Evolutionary conservation across 1,284 basidiomycete genomes (phyloP).

Genomic region (Malassezia obtusa): DNA sequence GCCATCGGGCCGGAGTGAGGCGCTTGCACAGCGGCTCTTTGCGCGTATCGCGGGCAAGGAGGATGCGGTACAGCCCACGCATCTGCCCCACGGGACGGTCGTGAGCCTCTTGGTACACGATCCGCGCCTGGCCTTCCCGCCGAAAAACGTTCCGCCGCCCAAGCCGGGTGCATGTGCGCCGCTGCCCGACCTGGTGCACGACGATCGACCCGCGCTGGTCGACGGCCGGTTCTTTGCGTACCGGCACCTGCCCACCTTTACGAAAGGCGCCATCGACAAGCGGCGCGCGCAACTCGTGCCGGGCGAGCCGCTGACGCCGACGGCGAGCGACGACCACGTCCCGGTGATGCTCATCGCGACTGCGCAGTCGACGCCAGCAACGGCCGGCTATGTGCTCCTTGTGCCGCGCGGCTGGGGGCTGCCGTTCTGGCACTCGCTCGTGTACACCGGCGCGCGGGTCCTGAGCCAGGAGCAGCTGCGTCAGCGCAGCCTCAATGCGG

Average conservation of each 20-base stretch:
- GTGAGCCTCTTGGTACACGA: conserved; percentile 27
- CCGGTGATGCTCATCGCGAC: conserved; percentile 5
- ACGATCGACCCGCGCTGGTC: not conserved
- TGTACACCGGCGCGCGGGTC: conserved; percentile 29
- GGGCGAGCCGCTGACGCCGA: not conserved
- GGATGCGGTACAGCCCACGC: not conserved
- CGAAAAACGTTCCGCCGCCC: too few species aligned
- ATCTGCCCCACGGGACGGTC: not conserved
- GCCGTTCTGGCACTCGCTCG: conserved; percentile 37
- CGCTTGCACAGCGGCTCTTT: not conserved
- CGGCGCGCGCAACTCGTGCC: conserved; percentile 20
- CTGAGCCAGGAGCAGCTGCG: conserved; percentile 34
- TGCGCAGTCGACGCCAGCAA: not conserved
- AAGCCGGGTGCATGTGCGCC: too few species aligned
- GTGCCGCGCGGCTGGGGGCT: conserved; percentile 43
- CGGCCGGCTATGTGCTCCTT: conserved; percentile 27
- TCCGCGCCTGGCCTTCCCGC: conserved; percentile 35
- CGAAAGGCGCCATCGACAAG: conserved; percentile 39
- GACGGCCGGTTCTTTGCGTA: not conserved
- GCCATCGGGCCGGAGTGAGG: not conserved
- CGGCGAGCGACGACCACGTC: not conserved
- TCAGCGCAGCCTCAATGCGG: conserved; percentile 23
- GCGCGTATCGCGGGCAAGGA: not conserved
- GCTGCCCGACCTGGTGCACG: too few species aligned
- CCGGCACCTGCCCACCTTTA: conserved; percentile 19